phyloP scores from a whole-genome alignment of 768 basidiomycete species.

The Pisolithus sp. region DNA sequence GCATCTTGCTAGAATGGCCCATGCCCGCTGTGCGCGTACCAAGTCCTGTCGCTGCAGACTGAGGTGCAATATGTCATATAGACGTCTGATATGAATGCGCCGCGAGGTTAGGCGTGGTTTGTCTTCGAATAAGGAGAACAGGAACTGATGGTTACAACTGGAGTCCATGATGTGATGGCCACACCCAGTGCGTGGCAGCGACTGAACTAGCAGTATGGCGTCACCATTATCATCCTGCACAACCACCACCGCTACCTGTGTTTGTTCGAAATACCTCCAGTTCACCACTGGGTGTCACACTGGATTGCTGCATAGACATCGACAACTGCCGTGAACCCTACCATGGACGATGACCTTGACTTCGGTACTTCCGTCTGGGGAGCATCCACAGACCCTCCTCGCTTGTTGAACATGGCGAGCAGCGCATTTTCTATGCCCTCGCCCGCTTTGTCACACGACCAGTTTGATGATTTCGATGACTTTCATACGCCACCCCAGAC shows the following conservation, averaged over 20 bases:
- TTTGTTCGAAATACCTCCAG: not conserved
- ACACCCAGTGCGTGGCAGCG: not conserved
- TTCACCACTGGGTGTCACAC: not conserved
- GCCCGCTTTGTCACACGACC: slow-evolving; percentile 26
- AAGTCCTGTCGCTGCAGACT: slow-evolving; percentile 63
- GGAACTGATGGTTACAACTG: slow-evolving; percentile 38
- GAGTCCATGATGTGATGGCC: slow-evolving; percentile 10
- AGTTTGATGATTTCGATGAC: slow-evolving; percentile 48
- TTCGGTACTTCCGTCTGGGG: slow-evolving; percentile 76
- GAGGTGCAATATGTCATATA: slow-evolving; percentile 70
- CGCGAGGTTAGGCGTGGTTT: slow-evolving; percentile 48
- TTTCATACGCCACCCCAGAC: slow-evolving; percentile 45
- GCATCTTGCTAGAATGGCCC: slow-evolving; percentile 70
- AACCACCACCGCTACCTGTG: not conserved
- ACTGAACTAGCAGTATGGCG: not conserved
- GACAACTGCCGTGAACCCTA: not conserved
- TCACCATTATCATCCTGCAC: not conserved
- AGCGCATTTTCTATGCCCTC: slow-evolving; percentile 20
- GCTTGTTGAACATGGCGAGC: slow-evolving; percentile 18
- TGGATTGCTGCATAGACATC: not conserved
- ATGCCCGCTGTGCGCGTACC: slow-evolving; percentile 57
- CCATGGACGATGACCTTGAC: slow-evolving; percentile 67
- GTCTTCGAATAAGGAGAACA: slow-evolving; percentile 55
- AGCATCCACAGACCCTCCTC: slow-evolving; percentile 32
- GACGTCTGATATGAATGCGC: slow-evolving; percentile 65